Evolutionary conservation across 2,329 filamentous ascomycete genomes (phyloP).

Genomic region (Colletotrichum gigasporum): DNA sequence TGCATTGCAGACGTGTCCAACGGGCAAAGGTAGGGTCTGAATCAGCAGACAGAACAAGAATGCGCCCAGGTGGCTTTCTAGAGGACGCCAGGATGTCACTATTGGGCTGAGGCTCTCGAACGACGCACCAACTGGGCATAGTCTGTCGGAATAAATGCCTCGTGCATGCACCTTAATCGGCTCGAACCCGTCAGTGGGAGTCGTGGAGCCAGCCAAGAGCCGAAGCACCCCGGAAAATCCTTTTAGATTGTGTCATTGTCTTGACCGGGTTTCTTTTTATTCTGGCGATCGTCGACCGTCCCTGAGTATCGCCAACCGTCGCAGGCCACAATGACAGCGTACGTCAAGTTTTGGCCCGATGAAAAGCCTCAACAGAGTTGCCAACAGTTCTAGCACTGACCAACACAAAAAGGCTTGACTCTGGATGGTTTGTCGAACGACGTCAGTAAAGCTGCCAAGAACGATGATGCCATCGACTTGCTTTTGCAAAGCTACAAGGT

Average conservation of each 20-base stretch:
- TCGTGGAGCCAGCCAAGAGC: conserved; percentile 11
- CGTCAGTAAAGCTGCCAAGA: background rate
- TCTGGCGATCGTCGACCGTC: too few species aligned
- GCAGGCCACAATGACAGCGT: too few species aligned
- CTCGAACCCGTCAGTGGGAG: background rate
- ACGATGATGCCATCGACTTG: background rate
- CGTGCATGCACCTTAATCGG: conserved; percentile 20
- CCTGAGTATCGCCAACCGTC: too few species aligned
- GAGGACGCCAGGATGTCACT: background rate
- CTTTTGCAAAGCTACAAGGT: too few species aligned
- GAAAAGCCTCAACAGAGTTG: too few species aligned
- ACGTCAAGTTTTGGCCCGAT: too few species aligned
- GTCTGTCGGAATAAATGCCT: conserved; percentile 20
- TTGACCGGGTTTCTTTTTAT: background rate
- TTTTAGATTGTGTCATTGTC: background rate
- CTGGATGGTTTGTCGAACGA: background rate
- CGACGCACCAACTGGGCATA: conserved; percentile 16
- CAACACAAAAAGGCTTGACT: background rate
- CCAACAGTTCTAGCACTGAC: background rate
- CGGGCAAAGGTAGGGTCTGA: too few species aligned
- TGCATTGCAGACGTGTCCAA: too few species aligned
- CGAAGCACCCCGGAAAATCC: conserved; percentile 27
- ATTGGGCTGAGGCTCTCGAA: conserved; percentile 18
- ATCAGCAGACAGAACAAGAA: background rate
- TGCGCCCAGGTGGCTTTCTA: too few species aligned